Percentiles rank a stretch among this genome's conserved stretches.
phyloP scores from a whole-genome alignment of 1,284 basidiomycete genomes.

The Wolfiporia cocos region DNA sequence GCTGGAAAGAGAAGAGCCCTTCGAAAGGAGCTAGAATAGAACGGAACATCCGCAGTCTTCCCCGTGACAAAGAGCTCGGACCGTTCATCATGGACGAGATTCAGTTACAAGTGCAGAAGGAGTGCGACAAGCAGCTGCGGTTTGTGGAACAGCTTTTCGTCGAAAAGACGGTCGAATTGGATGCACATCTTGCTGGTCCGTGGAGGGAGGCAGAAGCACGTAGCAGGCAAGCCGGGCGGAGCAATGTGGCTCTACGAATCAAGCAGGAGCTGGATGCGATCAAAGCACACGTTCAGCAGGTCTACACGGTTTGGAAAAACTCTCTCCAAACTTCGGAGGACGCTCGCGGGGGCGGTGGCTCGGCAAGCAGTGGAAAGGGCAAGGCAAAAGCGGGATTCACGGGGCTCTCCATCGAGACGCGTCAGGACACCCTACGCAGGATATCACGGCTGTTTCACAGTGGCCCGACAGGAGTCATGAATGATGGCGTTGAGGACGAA shows the following conservation, averaged over 20 bases:
- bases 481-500: background rate
- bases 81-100: constrained; percentile 50
- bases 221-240: constrained; percentile 8
- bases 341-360: constrained; percentile 6
- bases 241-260: constrained; percentile 7
- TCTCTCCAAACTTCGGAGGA: constrained; percentile 12
- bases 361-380: background rate
- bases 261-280: constrained; percentile 22
- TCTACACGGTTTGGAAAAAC: constrained; percentile 24
- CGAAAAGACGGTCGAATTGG: constrained; percentile 12
- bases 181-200: constrained; percentile 31
- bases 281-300: constrained; percentile 21
- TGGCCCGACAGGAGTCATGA: constrained; percentile 12
- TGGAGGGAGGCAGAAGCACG: constrained; percentile 28
- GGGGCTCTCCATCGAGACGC: constrained; percentile 33
- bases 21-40: no score
- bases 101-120: constrained; percentile 18
- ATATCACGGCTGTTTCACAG: constrained; percentile 35
- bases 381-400: constrained; percentile 28
- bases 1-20: constrained; percentile 39
- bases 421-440: constrained; percentile 42
- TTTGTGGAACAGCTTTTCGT: constrained; percentile 24
- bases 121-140: constrained; percentile 14
- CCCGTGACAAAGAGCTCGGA: constrained; percentile 11
- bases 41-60: no score